Evolutionary conservation across 192 early-diverging fungal species (phyloP), one percentile per base, ranked within the genome.

Genomic region (Linnemannia elongata): DNA sequence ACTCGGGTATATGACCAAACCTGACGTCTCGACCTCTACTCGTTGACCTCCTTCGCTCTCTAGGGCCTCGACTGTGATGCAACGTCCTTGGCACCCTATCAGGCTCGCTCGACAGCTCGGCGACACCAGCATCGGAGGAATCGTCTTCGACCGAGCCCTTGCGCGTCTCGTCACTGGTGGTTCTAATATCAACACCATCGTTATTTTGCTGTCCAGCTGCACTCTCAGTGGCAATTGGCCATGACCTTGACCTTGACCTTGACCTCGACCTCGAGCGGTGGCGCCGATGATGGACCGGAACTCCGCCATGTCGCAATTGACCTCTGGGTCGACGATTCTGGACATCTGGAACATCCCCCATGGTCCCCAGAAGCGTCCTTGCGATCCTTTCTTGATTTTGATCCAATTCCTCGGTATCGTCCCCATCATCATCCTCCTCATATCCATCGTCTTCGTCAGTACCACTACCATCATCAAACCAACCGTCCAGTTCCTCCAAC

Each of bases 401-500:
- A 30, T 63, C n/a, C 57, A 7, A 1, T 5, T 63, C 74, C 4
- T 39, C 44, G 36, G 39, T 8, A 39, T 36, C 33, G 45, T 6
- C 52, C 9, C 30, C n/a, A 20, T 52, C 52, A 10, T 36, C 74
- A 30, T 75, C 52, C 15, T 57, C 54, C 35, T 55, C 52, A 35
- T 49, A 27, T 22, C 20, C 77, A 4, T 72, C 77, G 22, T 78
- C 30, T 0, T 72, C 69, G 0, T 57, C 69, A 42, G 4, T 39
- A 39, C 36, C 33, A 30, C 69, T 52, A 9, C 69, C 77, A 10
- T 79, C 69, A 17, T 79, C 77, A 30, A 38, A 47, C 35, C 54
- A 69, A 2, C 70, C 77, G 17, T 72, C 6, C 36, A 42, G 18
- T 10, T 70, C 77, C 27, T 79, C 77, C 69, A 79, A 22, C 41